These are phyloP conservation scores for Taiozyma onychis DNA, from an alignment of 1,139 yeast genomes.

Conservation along the genomic window DNA sequence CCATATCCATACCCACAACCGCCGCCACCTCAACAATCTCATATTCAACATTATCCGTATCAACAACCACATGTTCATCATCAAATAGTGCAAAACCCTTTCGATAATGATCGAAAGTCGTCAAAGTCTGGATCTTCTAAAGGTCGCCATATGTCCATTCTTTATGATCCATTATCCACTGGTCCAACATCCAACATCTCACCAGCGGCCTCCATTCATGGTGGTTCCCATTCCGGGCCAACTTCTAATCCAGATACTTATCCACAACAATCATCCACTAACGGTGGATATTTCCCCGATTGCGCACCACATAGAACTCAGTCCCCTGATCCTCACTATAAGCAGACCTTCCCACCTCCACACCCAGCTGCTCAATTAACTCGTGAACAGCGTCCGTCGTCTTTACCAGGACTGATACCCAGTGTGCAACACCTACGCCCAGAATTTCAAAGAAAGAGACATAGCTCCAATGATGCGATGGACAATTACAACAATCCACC, in stretches of 20 bases:
- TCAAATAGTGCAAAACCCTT: constrained; percentile 24
- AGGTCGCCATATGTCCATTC: constrained; percentile 28
- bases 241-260: constrained; percentile 12
- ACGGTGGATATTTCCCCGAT: constrained; percentile 18
- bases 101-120: constrained; percentile 23
- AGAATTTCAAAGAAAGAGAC: constrained; percentile 19
- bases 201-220: constrained; percentile 8
- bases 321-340: background rate
- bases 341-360: background rate
- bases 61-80: constrained; percentile 14
- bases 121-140: constrained; percentile 23
- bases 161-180: constrained; percentile 32
- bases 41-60: constrained; percentile 11
- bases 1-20: constrained; percentile 22
- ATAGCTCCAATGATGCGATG: constrained; percentile 20
- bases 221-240: constrained; percentile 11
- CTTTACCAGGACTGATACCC: constrained; percentile 18
- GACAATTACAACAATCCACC: constrained; percentile 25
- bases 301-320: constrained; percentile 5
- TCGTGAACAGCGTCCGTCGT: constrained; percentile 18
- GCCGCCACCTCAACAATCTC: constrained; percentile 14
- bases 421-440: constrained; percentile 12
- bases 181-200: constrained; percentile 13
- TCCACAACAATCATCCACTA: constrained; percentile 2
- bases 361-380: constrained; percentile 2